These are phyloP conservation scores for Plantago major DNA, from an alignment of 257 asterid genomes.

Conservation along the genomic window DNA sequence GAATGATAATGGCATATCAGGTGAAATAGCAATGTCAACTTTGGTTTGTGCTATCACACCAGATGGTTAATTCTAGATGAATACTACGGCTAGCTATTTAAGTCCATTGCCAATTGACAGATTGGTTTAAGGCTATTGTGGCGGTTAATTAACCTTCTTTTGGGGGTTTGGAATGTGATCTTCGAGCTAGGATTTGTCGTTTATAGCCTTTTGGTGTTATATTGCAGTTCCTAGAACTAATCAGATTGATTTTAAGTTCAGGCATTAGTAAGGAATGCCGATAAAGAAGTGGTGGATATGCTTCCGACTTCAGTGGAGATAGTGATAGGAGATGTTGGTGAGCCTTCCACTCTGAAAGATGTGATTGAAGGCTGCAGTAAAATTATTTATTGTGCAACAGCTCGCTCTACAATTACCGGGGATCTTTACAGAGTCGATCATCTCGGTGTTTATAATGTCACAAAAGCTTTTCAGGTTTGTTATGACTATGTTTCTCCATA, in stretches of 20 bases:
- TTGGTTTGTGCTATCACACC: no score
- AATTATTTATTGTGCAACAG: conserved; percentile 92
- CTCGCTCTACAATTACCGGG: conserved; percentile 88
- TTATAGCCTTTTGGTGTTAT: no score
- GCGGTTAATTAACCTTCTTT: no score
- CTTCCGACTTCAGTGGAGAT: conserved; percentile 89
- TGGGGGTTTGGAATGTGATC: no score
- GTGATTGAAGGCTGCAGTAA: conserved; percentile 91
- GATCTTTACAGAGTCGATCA: conserved; percentile 91
- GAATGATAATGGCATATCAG: background rate
- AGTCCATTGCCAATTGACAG: background rate
- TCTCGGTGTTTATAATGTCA: conserved; percentile 86
- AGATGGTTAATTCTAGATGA: no score
- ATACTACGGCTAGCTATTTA: background rate
- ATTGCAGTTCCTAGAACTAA: background rate
- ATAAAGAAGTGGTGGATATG: conserved; percentile 68
- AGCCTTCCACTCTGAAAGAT: conserved; percentile 57
- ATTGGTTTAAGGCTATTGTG: background rate
- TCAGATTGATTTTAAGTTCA: conserved; percentile 21
- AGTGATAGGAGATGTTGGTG: conserved; percentile 91
- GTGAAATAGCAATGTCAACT: background rate
- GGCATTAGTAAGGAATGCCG: conserved; percentile 88
- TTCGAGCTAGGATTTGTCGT: no score
- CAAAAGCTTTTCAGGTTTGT: conserved; percentile 90
- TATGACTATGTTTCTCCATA: background rate